Base-by-base conservation (phyloP, 2,329 filamentous ascomycete species). In the Monilinia fructigena region DNA sequence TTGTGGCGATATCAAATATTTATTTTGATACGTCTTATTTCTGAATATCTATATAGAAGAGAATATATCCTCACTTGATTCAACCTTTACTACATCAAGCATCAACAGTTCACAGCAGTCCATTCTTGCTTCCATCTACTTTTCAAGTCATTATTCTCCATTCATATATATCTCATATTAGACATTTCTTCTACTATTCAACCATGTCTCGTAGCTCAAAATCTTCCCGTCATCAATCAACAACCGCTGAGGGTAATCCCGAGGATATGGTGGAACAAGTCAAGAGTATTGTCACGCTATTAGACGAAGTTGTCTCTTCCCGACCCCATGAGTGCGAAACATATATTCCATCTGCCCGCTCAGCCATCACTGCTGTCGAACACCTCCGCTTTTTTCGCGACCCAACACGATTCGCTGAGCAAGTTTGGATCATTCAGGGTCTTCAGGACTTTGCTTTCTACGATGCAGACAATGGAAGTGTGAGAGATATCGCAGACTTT, bases 371-470 rank as follows among this genome's bases (percentile, higher is more conserved):
- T 45, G 77, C 79, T 47, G 71, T 81, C 23, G 77, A 80, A 45
- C 69, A 72, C 10, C 75, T 78, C 26, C 74, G 72, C 12, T 79
- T 79, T 68, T 78, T 80, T 71, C 72, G 75, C 38, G 74, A 78
- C 61, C 59, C 74, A 14, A 67, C 72, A 50, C 75, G 75, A 16
- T 74, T 77, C 66, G 70, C 74, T 38, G 77, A 80, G 69, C 79
- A 80, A 70, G 70, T 77, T 16, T 79, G 76, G 76, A 73, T 80
- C 50, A 74, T 84, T 55, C 74, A 76, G 42, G 77, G 78, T 7
- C 77, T 85, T 40, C 83, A 85, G 69, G 76, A 78, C 52, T 79
- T 83, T 66, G 82, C 82, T 14, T 83, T 80, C 70, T 76, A 79
- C 54, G 82, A 85, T 66, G 74, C 79, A 18, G 82, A 84, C 70